phyloP scores from a whole-genome alignment of 2,329 filamentous ascomycete species.

The Fusarium chaquense region DNA sequence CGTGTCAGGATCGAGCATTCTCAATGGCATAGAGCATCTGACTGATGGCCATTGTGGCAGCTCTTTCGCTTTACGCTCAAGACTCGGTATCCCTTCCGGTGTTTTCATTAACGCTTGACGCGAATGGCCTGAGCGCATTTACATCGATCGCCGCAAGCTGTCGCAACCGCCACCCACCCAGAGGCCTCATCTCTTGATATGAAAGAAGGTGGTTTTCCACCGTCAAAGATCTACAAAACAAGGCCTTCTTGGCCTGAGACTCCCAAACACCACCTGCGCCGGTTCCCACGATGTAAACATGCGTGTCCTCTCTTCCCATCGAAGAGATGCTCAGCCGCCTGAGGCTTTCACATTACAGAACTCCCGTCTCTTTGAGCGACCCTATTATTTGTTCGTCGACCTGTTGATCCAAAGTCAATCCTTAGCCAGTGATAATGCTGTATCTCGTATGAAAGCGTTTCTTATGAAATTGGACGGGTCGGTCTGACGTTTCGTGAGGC shows the following conservation, averaged over 20 bases:
- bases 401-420: conserved; percentile 50
- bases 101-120: conserved; percentile 2
- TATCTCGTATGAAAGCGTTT: conserved; percentile 21
- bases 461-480: conserved; percentile 30
- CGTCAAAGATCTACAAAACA: conserved; percentile 60
- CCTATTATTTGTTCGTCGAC: conserved; percentile 45
- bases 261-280: conserved; percentile 49
- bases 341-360: conserved; percentile 50
- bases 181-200: conserved; percentile 55
- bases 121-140: conserved; percentile 14
- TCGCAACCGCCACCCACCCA: conserved; percentile 26
- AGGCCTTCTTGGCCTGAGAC: conserved; percentile 49
- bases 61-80: conserved; percentile 1
- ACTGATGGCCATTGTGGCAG: background rate
- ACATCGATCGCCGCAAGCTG: conserved; percentile 15
- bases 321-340: conserved; percentile 52
- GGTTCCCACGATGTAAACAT: conserved; percentile 46
- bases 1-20: conserved; percentile 31
- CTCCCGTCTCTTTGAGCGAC: conserved; percentile 48
- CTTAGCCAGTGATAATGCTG: conserved; percentile 32
- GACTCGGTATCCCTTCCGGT: background rate
- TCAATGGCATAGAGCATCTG: conserved; percentile 33
- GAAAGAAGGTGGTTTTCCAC: conserved; percentile 58
- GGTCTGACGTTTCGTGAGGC: conserved; percentile 34
- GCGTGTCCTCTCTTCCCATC: conserved; percentile 51